Evolutionary conservation across 2,329 filamentous ascomycete genomes (phyloP).

Genomic region (Xylogone sp.): DNA sequence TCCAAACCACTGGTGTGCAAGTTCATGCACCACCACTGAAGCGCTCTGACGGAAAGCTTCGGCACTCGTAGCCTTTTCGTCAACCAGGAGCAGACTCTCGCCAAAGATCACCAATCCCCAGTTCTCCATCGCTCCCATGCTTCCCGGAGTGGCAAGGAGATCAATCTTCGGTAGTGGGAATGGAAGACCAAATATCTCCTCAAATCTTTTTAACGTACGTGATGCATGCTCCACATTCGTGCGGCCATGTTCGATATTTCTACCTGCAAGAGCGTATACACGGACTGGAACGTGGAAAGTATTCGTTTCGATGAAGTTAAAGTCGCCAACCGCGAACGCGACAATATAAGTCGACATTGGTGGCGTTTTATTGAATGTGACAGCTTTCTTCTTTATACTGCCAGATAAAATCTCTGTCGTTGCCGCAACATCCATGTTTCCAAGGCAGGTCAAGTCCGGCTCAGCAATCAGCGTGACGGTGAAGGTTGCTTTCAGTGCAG

Average conservation of each 20-base stretch:
- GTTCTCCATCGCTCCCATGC: slow-evolving; percentile 70
- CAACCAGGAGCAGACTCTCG: slow-evolving; percentile 61
- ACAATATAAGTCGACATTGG: slow-evolving; percentile 70
- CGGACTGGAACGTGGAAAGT: slow-evolving; percentile 65
- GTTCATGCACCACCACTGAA: slow-evolving; percentile 62
- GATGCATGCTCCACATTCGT: slow-evolving; percentile 56
- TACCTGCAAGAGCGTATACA: slow-evolving; percentile 59
- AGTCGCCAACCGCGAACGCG: slow-evolving; percentile 66
- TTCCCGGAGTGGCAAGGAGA: slow-evolving; percentile 69
- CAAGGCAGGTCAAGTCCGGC: slow-evolving; percentile 62
- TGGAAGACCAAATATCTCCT: slow-evolving; percentile 63
- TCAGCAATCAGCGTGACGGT: slow-evolving; percentile 64
- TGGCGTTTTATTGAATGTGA: slow-evolving; percentile 65
- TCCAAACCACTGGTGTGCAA: slow-evolving; percentile 74
- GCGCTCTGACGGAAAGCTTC: slow-evolving; percentile 1
- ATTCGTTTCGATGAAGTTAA: slow-evolving; percentile 65
- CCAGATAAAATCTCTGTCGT: not conserved
- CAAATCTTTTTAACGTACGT: slow-evolving; percentile 64
- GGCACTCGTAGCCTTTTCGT: slow-evolving; percentile 60
- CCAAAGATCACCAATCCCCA: slow-evolving; percentile 70
- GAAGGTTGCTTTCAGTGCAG: slow-evolving; percentile 66
- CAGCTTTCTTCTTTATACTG: slow-evolving; percentile 58
- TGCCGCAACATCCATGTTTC: slow-evolving; percentile 58
- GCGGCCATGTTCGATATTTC: not conserved
- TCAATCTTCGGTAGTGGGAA: slow-evolving; percentile 75